These are phyloP conservation scores for Irpex sp. DNA, from an alignment of 1,284 basidiomycete species.

Conservation along the genomic window DNA sequence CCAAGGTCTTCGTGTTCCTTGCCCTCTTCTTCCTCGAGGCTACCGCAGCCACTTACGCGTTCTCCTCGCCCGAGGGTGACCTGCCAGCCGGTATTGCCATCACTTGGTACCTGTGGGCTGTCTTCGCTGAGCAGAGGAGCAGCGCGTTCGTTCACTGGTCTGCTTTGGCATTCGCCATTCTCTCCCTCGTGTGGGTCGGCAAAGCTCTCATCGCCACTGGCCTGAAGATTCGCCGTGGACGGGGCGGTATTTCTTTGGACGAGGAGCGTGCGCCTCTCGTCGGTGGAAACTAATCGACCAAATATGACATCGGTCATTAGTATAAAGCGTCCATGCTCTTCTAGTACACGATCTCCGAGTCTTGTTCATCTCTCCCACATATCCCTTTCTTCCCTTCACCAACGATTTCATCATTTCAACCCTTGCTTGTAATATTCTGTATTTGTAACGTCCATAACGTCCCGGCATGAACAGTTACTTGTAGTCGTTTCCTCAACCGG, in stretches of 20 bases:
- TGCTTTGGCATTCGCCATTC: slow-evolving; percentile 81
- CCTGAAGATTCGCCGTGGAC: slow-evolving; percentile 38
- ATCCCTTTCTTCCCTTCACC: not conserved
- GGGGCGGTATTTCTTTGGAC: slow-evolving; percentile 63
- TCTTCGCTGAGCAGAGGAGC: slow-evolving; percentile 66
- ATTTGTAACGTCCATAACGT: not conserved
- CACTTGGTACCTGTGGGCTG: slow-evolving; percentile 79
- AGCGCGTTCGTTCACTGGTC: slow-evolving; percentile 83
- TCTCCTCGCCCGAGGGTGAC: slow-evolving; percentile 87
- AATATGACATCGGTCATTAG: not conserved
- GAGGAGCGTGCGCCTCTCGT: slow-evolving; percentile 85
- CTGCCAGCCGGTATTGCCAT: slow-evolving; percentile 87
- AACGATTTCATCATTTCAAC: not conserved
- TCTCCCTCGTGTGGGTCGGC: slow-evolving; percentile 80
- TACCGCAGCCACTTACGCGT: slow-evolving; percentile 88
- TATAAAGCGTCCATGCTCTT: too few relatives aligned
- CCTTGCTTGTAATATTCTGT: too few relatives aligned
- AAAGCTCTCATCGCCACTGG: slow-evolving; percentile 64
- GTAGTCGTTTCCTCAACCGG: not conserved
- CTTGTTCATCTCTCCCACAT: not conserved
- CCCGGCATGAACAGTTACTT: not conserved
- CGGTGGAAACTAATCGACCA: slow-evolving; percentile 30
- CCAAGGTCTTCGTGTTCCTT: slow-evolving; percentile 92
- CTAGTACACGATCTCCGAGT: too few relatives aligned
- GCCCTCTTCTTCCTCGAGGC: slow-evolving; percentile 90